Percentiles rank a stretch among this genome's conserved stretches.
Evolutionary conservation across 2,329 filamentous ascomycete genomes (phyloP).

Genomic region (Pseudopithomyces chartarum): DNA sequence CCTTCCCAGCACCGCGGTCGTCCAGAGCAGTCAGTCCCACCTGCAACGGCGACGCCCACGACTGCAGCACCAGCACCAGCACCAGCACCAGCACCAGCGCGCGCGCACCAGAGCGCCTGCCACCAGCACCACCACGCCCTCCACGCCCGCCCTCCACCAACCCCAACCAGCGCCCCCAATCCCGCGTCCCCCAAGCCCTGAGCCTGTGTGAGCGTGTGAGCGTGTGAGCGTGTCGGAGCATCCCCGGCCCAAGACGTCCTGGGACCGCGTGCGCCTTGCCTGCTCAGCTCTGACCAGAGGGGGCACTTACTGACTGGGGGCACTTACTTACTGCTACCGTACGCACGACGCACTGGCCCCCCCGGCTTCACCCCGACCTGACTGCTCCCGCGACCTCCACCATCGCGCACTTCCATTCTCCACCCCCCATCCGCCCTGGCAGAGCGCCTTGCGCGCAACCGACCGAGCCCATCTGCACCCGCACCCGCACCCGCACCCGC

Average conservation of each 20-base stretch:
- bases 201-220: too few species aligned
- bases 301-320: slow-evolving; percentile 1
- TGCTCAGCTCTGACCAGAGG: slow-evolving; percentile 3
- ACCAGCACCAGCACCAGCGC: background rate
- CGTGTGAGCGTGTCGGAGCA: too few species aligned
- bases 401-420: slow-evolving; percentile 4
- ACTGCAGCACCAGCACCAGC: background rate
- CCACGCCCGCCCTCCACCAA: too few species aligned
- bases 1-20: slow-evolving; percentile 5
- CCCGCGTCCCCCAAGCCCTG: too few species aligned
- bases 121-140: too few species aligned
- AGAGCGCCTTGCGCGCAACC: slow-evolving; percentile 5
- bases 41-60: background rate
- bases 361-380: slow-evolving; percentile 4
- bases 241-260: background rate
- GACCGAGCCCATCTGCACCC: background rate
- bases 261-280: background rate
- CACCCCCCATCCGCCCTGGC: background rate
- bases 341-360: slow-evolving; percentile 2
- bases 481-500: background rate
- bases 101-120: too few species aligned
- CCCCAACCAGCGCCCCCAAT: too few species aligned
- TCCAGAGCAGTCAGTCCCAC: background rate
- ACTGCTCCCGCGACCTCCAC: slow-evolving; percentile 5
- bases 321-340: background rate